A percentile compares a stretch with the other conserved stretches of the same genome.
phyloP scores from a whole-genome alignment of 2,329 filamentous ascomycete genomes.

The Taxawa tesnikishii region DNA sequence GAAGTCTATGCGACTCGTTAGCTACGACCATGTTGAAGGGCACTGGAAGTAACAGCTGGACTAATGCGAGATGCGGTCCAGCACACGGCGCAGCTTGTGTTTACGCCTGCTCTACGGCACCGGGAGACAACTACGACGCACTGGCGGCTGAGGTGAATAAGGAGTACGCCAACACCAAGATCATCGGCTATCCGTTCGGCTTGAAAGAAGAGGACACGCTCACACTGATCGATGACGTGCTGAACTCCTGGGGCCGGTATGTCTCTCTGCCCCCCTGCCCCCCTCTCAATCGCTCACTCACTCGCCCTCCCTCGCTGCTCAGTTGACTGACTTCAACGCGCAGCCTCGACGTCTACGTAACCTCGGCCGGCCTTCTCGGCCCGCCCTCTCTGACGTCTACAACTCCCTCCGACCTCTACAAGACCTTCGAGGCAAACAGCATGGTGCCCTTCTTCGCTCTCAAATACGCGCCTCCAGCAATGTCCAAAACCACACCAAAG shows the following conservation, averaged over 20 bases:
- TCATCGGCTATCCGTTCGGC: constrained; percentile 50
- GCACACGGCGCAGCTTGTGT: constrained; percentile 54
- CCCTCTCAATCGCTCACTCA: too few species aligned
- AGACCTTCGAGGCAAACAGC: constrained; percentile 47
- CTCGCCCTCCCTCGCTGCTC: too few species aligned
- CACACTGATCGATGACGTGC: constrained; percentile 48
- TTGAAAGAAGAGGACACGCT: constrained; percentile 49
- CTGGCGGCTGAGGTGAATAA: constrained; percentile 31
- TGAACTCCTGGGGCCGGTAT: constrained; percentile 43
- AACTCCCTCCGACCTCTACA: constrained; percentile 42
- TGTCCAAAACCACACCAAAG: constrained; percentile 46
- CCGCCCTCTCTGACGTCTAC: constrained; percentile 45
- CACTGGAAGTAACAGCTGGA: too few species aligned
- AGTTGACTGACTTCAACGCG: constrained; percentile 10
- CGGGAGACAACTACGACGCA: constrained; percentile 27
- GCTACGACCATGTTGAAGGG: too few species aligned
- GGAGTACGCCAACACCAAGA: constrained; percentile 42
- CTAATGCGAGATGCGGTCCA: too few species aligned
- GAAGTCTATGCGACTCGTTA: too few species aligned
- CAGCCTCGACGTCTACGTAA: constrained; percentile 50
- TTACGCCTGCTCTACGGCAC: constrained; percentile 42
- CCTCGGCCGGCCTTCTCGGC: constrained; percentile 44
- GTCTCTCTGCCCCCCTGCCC: constrained; percentile 1
- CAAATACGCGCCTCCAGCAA: constrained; percentile 52
- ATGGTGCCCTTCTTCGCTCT: constrained; percentile 53